Evolutionary conservation across 2,329 filamentous ascomycete species (phyloP).

Genomic region (Paracamarosporium sp.): DNA sequence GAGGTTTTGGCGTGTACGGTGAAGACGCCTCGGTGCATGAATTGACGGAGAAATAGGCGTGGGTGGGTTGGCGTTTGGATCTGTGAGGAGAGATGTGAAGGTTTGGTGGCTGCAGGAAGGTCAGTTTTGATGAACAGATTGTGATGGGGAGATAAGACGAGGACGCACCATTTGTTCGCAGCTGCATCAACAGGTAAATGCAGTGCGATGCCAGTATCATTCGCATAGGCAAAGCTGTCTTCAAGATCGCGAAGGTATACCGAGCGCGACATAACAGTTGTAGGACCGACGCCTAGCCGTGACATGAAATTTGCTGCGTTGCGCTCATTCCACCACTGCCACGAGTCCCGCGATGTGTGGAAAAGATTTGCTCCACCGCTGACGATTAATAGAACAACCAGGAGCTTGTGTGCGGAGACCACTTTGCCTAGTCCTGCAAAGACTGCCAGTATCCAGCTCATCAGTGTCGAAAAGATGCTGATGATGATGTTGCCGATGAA

Average conservation of each 20-base stretch:
- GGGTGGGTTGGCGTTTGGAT: constrained; percentile 23
- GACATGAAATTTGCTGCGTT: constrained; percentile 82
- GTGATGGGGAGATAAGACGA: not conserved
- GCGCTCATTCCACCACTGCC: constrained; percentile 85
- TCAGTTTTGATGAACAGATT: constrained; percentile 10
- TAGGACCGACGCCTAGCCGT: constrained; percentile 78
- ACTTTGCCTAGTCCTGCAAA: constrained; percentile 72
- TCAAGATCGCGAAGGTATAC: constrained; percentile 85
- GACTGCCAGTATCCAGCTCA: constrained; percentile 76
- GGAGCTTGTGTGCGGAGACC: constrained; percentile 73
- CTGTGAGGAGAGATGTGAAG: constrained; percentile 43
- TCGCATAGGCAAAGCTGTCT: constrained; percentile 58
- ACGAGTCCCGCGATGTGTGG: constrained; percentile 74
- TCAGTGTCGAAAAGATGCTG: constrained; percentile 75
- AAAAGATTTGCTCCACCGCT: constrained; percentile 78
- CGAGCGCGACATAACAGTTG: constrained; percentile 81
- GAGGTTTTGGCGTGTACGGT: constrained; percentile 81
- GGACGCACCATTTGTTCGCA: constrained; percentile 34
- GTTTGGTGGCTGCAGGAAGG: constrained; percentile 38
- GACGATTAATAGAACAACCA: constrained; percentile 71
- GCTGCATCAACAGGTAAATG: constrained; percentile 19
- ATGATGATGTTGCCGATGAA: constrained; percentile 75
- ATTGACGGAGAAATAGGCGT: constrained; percentile 33
- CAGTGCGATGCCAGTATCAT: constrained; percentile 35
- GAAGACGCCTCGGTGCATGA: constrained; percentile 62